phyloP scores from a whole-genome alignment of 2,329 filamentous ascomycete genomes.

The Didymella glomerata region DNA sequence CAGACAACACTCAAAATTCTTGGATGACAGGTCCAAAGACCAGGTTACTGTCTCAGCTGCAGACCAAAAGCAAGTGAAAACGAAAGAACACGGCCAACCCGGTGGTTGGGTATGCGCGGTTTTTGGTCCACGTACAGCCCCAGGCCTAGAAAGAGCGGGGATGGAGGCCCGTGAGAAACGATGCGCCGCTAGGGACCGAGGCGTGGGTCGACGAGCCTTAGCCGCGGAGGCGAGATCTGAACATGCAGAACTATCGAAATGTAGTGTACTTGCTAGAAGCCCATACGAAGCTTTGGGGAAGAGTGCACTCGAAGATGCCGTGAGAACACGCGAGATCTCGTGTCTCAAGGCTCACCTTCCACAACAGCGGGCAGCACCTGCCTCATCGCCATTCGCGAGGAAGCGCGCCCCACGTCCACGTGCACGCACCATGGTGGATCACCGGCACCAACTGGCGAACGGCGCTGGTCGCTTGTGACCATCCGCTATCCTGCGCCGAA shows the following conservation, averaged over 20 bases:
- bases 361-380: slow-evolving; percentile 16
- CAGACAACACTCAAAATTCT: background rate
- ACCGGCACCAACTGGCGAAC: slow-evolving; percentile 23
- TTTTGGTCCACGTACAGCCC: slow-evolving; percentile 30
- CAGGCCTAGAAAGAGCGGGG: slow-evolving; percentile 34
- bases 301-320: background rate
- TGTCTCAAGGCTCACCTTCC: slow-evolving; percentile 14
- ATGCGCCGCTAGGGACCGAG: slow-evolving; percentile 24
- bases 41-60: slow-evolving; percentile 7
- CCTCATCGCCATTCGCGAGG: slow-evolving; percentile 25
- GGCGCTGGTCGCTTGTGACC: slow-evolving; percentile 33
- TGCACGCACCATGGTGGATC: slow-evolving; percentile 26
- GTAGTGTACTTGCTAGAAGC: background rate
- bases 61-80: slow-evolving; percentile 18
- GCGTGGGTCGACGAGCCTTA: slow-evolving; percentile 18
- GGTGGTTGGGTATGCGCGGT: slow-evolving; percentile 38
- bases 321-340: slow-evolving; percentile 2
- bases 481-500: slow-evolving; percentile 1
- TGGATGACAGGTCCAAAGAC: slow-evolving; percentile 6
- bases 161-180: slow-evolving; percentile 19
- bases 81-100: slow-evolving; percentile 25
- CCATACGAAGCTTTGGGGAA: background rate
- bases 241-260: slow-evolving; percentile 5
- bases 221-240: slow-evolving; percentile 11
- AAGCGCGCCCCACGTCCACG: slow-evolving; percentile 26